Evolutionary conservation across 768 basidiomycete species (phyloP), one percentile per base, ranked within the genome.

Genomic region (Tephrocybe sp.): DNA sequence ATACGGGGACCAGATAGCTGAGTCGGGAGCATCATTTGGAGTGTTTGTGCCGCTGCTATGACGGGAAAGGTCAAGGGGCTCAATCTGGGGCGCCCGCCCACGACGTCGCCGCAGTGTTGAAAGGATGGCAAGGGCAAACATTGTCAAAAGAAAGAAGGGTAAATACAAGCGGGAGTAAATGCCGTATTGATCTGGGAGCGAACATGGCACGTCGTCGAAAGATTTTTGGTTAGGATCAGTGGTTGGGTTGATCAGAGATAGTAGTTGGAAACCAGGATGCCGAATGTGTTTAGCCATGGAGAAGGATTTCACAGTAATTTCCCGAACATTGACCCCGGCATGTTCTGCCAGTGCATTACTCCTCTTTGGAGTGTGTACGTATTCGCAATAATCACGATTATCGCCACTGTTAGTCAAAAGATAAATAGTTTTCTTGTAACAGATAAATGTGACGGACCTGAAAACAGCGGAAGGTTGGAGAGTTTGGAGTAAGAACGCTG

Each of bases 311-410:
- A 96, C 74, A 1, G 92, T 94, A 18, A 93, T 79, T 68, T 96
- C 93, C 39, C 84, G 84, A 36, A 86, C 71, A 2, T 55, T 42
- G 15, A 47, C 62, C 52, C 51, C 45, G 5, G 39, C 63, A 54
- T 53, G 54, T 13, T 47, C 44, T 28, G 60, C 52, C 52, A n/a
- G n/a, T n/a, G n/a, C n/a, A n/a, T 47, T 57, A 52, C 47, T 56
- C 34, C 47, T 56, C 30, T 48, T 60, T 30, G 57, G 44, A 37
- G 69, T 68, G 64, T 90, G 89, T 19, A 67, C 69, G 59, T 86
- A 77, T 56, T 92, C 89, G 60, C 94, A 98, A 59, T 90, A 90
- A 67, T 97, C 94, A 42, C 91, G 88, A 65, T 96, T 90, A 67
- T 98, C 92, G 5, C 86, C 94, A 60, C 89, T 90, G 54, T 16